Conservation (phyloP, 148 eudicot species). For the Heliamphora exappendiculata region DNA sequence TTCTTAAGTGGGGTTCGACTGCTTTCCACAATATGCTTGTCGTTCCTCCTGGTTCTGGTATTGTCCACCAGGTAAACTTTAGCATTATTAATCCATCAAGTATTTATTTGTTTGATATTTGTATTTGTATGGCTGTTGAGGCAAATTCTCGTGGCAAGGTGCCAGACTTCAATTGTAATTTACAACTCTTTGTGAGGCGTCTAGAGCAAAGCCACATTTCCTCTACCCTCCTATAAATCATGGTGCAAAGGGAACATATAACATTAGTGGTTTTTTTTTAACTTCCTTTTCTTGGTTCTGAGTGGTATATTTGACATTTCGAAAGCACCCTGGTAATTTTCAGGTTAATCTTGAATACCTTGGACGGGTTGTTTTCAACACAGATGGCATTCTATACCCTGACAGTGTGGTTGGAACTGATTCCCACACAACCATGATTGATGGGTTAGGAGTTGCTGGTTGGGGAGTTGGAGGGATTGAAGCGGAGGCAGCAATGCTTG, state of each 20-base stretch:
- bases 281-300: background rate
- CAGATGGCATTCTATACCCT: conserved; percentile 77
- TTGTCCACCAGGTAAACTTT: conserved; percentile 82
- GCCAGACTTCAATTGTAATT: background rate
- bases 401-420: conserved; percentile 99
- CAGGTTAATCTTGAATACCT: conserved; percentile 98
- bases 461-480: conserved; percentile 99
- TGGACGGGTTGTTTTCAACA: conserved; percentile 95
- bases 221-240: background rate
- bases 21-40: conserved; percentile 98
- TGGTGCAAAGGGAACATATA: background rate
- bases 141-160: background rate
- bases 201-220: background rate
- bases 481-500: conserved; percentile 98
- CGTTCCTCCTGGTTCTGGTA: conserved; percentile 99
- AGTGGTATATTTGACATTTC: background rate
- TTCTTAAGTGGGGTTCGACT: conserved; percentile 95
- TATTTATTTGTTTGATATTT: background rate
- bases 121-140: background rate
- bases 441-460: conserved; percentile 97
- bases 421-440: conserved; percentile 99
- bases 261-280: background rate
- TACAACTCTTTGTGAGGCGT: background rate
- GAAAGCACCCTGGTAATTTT: conserved; percentile 1
- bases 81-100: background rate